Conservation (phyloP, 2,329 filamentous ascomycete species). For the Arthrobotrys sphaeroides region DNA sequence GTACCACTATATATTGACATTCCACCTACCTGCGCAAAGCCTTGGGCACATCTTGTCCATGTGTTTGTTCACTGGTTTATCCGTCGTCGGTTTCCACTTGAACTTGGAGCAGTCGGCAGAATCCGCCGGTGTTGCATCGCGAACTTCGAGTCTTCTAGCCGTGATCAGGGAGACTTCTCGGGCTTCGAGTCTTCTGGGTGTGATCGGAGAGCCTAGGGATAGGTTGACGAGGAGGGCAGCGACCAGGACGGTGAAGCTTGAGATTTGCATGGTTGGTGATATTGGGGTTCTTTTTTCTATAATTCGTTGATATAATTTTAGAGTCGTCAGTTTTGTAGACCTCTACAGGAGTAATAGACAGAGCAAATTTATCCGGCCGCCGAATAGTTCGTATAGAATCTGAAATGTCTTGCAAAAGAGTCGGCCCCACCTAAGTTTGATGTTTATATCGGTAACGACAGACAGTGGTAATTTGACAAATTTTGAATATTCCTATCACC, state of each 20-base stretch:
- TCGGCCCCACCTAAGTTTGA: too few relatives aligned
- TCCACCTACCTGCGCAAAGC: background rate
- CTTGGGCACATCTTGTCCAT: background rate
- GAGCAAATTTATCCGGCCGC: too few relatives aligned
- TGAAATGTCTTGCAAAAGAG: too few relatives aligned
- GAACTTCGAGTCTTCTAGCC: background rate
- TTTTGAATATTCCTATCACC: too few relatives aligned
- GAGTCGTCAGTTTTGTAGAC: too few relatives aligned
- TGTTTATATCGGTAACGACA: too few relatives aligned
- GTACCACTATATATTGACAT: too few relatives aligned
- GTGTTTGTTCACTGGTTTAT: background rate
- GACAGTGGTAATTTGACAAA: too few relatives aligned
- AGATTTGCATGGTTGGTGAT: background rate
- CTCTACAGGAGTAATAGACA: too few relatives aligned
- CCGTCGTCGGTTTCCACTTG: background rate
- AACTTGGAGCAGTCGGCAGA: background rate
- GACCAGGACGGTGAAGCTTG: background rate
- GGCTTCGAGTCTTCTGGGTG: background rate
- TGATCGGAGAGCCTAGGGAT: background rate
- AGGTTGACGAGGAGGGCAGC: background rate
- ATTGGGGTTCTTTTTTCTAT: too few relatives aligned
- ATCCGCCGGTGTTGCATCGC: background rate
- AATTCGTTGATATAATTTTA: too few relatives aligned
- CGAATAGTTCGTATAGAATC: too few relatives aligned
- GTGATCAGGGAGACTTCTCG: background rate